Evolutionary conservation across 1,284 basidiomycete species (phyloP), one percentile per base, ranked within the genome.

Genomic region (Ganoderma multipileum): DNA sequence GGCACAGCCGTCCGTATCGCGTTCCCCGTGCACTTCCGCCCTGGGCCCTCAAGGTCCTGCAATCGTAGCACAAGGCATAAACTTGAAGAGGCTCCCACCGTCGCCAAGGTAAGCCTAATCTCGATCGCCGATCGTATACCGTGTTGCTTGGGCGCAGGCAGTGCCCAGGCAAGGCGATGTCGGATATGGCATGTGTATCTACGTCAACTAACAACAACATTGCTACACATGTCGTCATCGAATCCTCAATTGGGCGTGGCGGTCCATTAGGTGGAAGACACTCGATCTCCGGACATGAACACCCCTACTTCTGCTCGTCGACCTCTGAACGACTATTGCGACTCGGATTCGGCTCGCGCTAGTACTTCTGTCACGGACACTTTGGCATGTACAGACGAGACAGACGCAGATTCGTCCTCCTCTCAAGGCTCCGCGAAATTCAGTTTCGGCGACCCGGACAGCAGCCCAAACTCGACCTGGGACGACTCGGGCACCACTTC

Each of bases 141-240:
- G 47, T 50, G 47, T 50, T 50, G 8, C 20, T 42, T 20, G 41
- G 41, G 41, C 41, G 18, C 41, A 42, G 41, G 41, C 41, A 42
- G 44, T 47, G 28, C 28, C 28, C 14, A n/a, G 57, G 28, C 55
- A 18, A 23, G 36, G n/a, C 57, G 57, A 38, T 8, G 30, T 58
- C 36, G 36, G 57, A 58, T 60, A 23, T 60, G 58, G n/a, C n/a
- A 57, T 41, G 38, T 59, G 38, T 59, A 23, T 18, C 18, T 39
- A 20, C 14, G 26, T 60, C 23, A 38, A 60, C 38, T n/a, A n/a
- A 39, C 33, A 38, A 58, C 55, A 58, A 58, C 55, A 58, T 58
- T 36, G 55, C 55, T 38, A 58, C 55, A 58, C 55, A 58, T 58
- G 55, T 58, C 55, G 55, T 58, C 55, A 58, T 58, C 20, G 33